Evolutionary conservation across 352 stramenopile genomes (phyloP).

Genomic region (Phytophthora melonis): DNA sequence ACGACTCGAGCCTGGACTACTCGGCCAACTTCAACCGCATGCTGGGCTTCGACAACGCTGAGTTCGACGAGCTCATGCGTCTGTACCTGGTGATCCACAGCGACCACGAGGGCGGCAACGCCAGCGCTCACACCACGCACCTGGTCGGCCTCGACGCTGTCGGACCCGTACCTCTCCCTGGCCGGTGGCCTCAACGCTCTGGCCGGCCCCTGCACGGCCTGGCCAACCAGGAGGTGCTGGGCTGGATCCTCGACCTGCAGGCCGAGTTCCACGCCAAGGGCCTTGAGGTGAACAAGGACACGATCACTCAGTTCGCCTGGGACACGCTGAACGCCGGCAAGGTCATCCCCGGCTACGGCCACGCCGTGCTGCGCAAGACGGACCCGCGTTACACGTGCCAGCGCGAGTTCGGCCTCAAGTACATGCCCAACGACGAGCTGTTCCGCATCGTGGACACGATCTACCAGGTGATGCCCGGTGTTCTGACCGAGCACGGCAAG

Average conservation of each 20-base stretch:
- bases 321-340: constrained; percentile 99
- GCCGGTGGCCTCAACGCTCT: constrained; percentile 97
- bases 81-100: constrained; percentile 99
- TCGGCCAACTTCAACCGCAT: constrained; percentile 99
- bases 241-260: constrained; percentile 96
- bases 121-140: constrained; percentile 98
- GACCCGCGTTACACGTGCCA: constrained; percentile 99
- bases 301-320: constrained; percentile 99
- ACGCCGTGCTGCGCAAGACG: constrained; percentile 98
- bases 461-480: constrained; percentile 98
- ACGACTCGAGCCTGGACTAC: constrained; percentile 98
- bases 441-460: constrained; percentile 99
- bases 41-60: constrained; percentile 96
- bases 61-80: constrained; percentile 99
- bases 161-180: constrained; percentile 98
- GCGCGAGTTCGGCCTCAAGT: constrained; percentile 99
- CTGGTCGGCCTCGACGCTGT: constrained; percentile 97
- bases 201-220: constrained; percentile 98
- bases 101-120: constrained; percentile 99
- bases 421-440: constrained; percentile 98
- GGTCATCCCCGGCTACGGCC: constrained; percentile 98
- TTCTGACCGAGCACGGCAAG: constrained; percentile 99
- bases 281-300: constrained; percentile 97
- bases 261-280: constrained; percentile 96
- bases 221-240: constrained; percentile 99